phyloP scores from a whole-genome alignment of 306 rosid genomes.

The Prunus mongolica region DNA sequence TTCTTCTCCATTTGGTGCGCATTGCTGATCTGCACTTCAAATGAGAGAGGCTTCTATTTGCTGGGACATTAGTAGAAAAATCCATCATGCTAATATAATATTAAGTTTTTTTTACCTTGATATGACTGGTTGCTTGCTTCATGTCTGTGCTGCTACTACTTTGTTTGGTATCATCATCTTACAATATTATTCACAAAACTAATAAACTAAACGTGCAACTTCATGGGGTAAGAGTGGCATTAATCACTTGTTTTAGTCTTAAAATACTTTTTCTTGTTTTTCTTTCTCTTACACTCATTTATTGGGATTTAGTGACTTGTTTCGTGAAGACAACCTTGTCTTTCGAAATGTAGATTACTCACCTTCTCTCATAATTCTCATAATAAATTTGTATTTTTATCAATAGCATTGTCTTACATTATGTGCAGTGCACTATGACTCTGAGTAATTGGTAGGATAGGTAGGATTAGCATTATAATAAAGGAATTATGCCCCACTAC shows the following conservation, averaged over 20 bases:
- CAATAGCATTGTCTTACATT: not conserved
- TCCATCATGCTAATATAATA: not conserved
- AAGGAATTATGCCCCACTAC: not conserved
- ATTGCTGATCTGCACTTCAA: conserved; percentile 14
- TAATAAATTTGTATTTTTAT: not conserved
- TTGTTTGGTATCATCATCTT: not conserved
- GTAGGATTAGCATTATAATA: not conserved
- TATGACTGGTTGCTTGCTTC: not conserved
- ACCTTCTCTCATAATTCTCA: not conserved
- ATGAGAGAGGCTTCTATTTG: conserved; percentile 8
- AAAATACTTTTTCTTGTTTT: too few relatives aligned
- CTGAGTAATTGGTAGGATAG: not conserved
- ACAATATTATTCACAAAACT: not conserved
- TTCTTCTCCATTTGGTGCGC: conserved; percentile 9
- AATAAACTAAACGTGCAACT: not conserved
- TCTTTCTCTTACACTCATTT: too few relatives aligned
- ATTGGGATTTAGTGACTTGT: not conserved
- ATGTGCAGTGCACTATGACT: not conserved
- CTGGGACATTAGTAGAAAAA: not conserved
- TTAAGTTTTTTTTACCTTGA: not conserved
- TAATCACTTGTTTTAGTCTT: too few relatives aligned
- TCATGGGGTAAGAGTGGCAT: not conserved
- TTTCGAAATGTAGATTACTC: too few relatives aligned
- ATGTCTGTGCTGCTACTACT: not conserved
- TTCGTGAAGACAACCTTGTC: not conserved